phyloP scores from a whole-genome alignment of 768 basidiomycete species.

The Chalciporus sphaerocephalus region DNA sequence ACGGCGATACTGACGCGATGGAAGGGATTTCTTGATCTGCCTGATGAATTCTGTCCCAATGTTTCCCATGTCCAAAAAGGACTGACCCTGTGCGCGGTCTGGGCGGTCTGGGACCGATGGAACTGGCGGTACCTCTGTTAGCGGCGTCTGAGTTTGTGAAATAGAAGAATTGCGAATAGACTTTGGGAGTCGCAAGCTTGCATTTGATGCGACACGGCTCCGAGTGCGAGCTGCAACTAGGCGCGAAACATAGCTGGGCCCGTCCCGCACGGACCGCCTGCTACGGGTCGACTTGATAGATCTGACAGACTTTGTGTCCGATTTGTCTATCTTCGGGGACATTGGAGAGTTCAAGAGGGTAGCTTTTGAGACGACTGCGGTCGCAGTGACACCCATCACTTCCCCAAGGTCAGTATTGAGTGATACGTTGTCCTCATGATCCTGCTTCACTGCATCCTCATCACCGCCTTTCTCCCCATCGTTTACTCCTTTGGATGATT shows the following conservation, averaged over 20 bases:
- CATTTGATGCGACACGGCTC: slow-evolving; percentile 59
- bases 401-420: slow-evolving; percentile 28
- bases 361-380: slow-evolving; percentile 36
- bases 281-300: slow-evolving; percentile 26
- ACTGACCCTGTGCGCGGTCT: slow-evolving; percentile 13
- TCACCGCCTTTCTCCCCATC: neutral
- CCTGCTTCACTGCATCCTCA: slow-evolving; percentile 25
- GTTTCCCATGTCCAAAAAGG: slow-evolving; percentile 34
- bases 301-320: slow-evolving; percentile 23
- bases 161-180: slow-evolving; percentile 30
- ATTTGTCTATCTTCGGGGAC: slow-evolving; percentile 4
- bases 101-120: slow-evolving; percentile 20
- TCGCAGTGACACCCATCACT: slow-evolving; percentile 37
- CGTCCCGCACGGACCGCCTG: slow-evolving; percentile 21
- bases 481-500: slow-evolving; percentile 21
- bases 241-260: slow-evolving; percentile 35
- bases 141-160: slow-evolving; percentile 33
- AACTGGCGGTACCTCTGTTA: slow-evolving; percentile 29
- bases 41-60: slow-evolving; percentile 32
- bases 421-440: slow-evolving; percentile 19
- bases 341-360: slow-evolving; percentile 23
- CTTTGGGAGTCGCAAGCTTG: slow-evolving; percentile 59
- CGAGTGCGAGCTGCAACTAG: slow-evolving; percentile 64
- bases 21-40: slow-evolving; percentile 15
- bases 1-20: slow-evolving; percentile 9